A percentile compares a stretch with the other conserved stretches of the same genome.
phyloP scores from a whole-genome alignment of 805 yeast genomes.

The Clavispora fructus region DNA sequence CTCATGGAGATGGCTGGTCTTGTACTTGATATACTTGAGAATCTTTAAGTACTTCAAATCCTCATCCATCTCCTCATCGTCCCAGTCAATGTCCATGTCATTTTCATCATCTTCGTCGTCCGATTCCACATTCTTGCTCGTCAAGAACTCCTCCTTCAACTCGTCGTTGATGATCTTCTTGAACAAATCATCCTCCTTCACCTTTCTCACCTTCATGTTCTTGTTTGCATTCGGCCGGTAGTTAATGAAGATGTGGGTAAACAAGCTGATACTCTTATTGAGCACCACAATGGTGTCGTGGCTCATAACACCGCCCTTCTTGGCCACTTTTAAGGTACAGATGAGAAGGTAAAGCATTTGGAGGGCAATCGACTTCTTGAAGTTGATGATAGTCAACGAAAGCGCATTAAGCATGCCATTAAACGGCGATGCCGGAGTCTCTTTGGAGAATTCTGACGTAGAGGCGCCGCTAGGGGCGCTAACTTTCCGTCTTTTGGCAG shows the following conservation, averaged over 20 bases:
- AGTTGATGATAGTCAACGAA: slow-evolving; percentile 38
- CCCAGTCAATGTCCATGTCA: slow-evolving; percentile 44
- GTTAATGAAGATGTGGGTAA: slow-evolving; percentile 34
- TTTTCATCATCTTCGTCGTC: slow-evolving; percentile 26
- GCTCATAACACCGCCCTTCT: slow-evolving; percentile 19
- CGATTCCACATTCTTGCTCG: slow-evolving; percentile 21
- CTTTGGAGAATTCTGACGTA: not conserved
- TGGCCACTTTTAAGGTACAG: slow-evolving; percentile 33
- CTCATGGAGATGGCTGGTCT: slow-evolving; percentile 11
- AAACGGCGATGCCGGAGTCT: slow-evolving; percentile 35
- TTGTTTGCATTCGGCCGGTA: slow-evolving; percentile 24
- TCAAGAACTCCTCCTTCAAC: slow-evolving; percentile 32
- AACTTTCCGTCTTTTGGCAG: slow-evolving; percentile 29
- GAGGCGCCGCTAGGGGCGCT: slow-evolving; percentile 1
- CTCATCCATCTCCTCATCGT: slow-evolving; percentile 44
- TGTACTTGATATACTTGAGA: slow-evolving; percentile 38
- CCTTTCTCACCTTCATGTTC: slow-evolving; percentile 15
- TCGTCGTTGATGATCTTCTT: slow-evolving; percentile 35
- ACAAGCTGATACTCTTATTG: slow-evolving; percentile 23
- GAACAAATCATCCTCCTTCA: slow-evolving; percentile 33
- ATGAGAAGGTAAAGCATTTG: slow-evolving; percentile 40
- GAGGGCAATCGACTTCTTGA: slow-evolving; percentile 36
- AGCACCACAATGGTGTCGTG: slow-evolving; percentile 11
- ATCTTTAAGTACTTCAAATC: slow-evolving; percentile 40
- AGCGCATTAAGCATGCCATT: slow-evolving; percentile 39